phyloP scores from a whole-genome alignment of 768 basidiomycete species.

The Chalciporus piperatus region DNA sequence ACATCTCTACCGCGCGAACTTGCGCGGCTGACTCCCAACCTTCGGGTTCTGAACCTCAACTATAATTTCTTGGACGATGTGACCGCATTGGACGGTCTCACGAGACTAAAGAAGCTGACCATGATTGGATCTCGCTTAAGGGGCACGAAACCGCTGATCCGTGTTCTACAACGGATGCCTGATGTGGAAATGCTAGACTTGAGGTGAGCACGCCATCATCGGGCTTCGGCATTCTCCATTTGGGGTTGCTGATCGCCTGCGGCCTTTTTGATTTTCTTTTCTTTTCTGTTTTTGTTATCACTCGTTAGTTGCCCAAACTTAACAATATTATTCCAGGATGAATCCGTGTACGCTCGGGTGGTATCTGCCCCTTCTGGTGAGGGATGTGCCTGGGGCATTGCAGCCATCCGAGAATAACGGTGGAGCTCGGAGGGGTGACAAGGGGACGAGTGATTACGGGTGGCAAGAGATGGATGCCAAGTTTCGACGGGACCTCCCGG shows the following conservation, averaged over 20 bases:
- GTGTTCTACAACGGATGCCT: constrained; percentile 64
- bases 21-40: constrained; percentile 68
- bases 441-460: constrained; percentile 24
- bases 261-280: not conserved
- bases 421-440: constrained; percentile 30
- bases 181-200: constrained; percentile 91
- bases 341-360: constrained; percentile 96
- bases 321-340: constrained; percentile 54
- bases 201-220: constrained; percentile 51
- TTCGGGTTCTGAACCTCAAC: constrained; percentile 91
- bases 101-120: constrained; percentile 76
- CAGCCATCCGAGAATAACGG: constrained; percentile 51
- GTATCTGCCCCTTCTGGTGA: constrained; percentile 86
- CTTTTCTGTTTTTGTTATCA: not conserved
- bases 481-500: constrained; percentile 88
- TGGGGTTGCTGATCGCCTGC: not conserved
- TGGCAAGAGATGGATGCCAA: constrained; percentile 83
- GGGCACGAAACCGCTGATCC: constrained; percentile 71
- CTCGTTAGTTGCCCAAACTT: constrained; percentile 18
- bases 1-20: constrained; percentile 69
- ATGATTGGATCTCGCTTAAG: constrained; percentile 83
- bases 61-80: constrained; percentile 92
- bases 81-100: constrained; percentile 64
- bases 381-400: constrained; percentile 62
- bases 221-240: constrained; percentile 14